phyloP scores from a whole-genome alignment of 2,329 filamentous ascomycete species.

The Nemania diffusa region DNA sequence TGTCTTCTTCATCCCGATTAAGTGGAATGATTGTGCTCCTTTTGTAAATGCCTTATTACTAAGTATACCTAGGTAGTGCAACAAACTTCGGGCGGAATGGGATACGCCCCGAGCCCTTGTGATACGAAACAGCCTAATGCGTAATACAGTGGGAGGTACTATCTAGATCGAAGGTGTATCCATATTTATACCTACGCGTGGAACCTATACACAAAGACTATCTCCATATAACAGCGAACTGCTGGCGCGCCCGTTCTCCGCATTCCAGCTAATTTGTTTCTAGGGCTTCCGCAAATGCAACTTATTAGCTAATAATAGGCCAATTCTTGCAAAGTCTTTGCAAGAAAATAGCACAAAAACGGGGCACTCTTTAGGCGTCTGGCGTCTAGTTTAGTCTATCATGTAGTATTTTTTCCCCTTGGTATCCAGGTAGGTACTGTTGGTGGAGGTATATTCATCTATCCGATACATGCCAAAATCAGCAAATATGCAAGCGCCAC shows the following conservation, averaged over 20 bases:
- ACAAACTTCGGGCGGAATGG: background rate
- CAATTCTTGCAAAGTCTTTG: conserved; percentile 11
- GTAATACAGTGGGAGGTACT: too few species aligned
- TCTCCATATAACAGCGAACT: conserved; percentile 3
- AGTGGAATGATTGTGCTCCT: background rate
- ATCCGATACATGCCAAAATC: conserved; percentile 5
- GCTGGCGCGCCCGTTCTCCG: conserved; percentile 6
- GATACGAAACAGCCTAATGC: conserved; percentile 22
- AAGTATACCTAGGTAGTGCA: too few species aligned
- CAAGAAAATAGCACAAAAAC: background rate
- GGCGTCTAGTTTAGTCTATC: background rate
- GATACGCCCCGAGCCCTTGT: background rate
- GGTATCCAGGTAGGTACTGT: too few species aligned
- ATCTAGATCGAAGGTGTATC: background rate
- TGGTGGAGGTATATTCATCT: background rate
- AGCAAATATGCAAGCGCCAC: background rate
- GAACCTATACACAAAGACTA: background rate
- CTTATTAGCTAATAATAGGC: conserved; percentile 22
- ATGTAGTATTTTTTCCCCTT: background rate
- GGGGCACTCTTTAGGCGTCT: background rate
- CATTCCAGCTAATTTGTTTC: background rate
- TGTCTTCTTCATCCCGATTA: conserved; percentile 3
- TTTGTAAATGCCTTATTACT: conserved; percentile 4
- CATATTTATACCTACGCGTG: background rate
- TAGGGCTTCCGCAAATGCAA: conserved; percentile 1